These are phyloP conservation scores for Talaromyces sp. DNA, from an alignment of 2,329 filamentous ascomycete genomes.

Conservation along the genomic window DNA sequence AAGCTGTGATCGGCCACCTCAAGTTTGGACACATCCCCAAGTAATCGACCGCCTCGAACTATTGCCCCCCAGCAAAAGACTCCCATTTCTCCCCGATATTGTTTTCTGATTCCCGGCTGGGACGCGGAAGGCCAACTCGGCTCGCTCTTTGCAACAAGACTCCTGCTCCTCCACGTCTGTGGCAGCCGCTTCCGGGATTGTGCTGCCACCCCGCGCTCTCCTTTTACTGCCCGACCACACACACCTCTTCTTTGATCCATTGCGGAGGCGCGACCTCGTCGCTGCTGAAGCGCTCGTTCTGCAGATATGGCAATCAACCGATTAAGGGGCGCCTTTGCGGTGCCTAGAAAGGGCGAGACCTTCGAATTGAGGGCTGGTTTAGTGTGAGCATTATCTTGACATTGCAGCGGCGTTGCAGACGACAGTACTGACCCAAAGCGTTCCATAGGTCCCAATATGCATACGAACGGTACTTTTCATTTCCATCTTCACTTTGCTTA, in stretches of 20 bases:
- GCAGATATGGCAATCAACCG: conserved; percentile 83
- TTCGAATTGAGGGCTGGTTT: conserved; percentile 93
- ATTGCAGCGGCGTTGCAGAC: conserved; percentile 1
- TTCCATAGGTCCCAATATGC: conserved; percentile 82
- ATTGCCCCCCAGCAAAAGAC: not conserved
- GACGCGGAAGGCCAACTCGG: not conserved
- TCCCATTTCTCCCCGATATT: not conserved
- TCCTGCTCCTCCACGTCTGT: not conserved
- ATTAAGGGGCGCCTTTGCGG: conserved; percentile 88
- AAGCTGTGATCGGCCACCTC: not conserved
- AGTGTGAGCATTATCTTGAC: conserved; percentile 47
- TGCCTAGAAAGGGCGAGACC: conserved; percentile 93
- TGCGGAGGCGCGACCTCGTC: conserved; percentile 32
- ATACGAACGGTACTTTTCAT: conserved; percentile 67
- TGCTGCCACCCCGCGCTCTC: conserved; percentile 12
- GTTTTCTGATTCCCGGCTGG: not conserved
- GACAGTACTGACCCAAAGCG: conserved; percentile 25
- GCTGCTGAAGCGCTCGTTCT: conserved; percentile 28
- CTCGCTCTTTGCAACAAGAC: not conserved
- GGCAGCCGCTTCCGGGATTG: conserved; percentile 9
- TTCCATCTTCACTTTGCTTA: not conserved
- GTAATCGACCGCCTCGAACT: not conserved
- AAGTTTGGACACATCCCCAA: not conserved
- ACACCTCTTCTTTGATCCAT: conserved; percentile 7
- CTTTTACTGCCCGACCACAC: conserved; percentile 11